phyloP scores from a whole-genome alignment of 495 filamentous ascomycete species.

The Trichoderma gamsii region DNA sequence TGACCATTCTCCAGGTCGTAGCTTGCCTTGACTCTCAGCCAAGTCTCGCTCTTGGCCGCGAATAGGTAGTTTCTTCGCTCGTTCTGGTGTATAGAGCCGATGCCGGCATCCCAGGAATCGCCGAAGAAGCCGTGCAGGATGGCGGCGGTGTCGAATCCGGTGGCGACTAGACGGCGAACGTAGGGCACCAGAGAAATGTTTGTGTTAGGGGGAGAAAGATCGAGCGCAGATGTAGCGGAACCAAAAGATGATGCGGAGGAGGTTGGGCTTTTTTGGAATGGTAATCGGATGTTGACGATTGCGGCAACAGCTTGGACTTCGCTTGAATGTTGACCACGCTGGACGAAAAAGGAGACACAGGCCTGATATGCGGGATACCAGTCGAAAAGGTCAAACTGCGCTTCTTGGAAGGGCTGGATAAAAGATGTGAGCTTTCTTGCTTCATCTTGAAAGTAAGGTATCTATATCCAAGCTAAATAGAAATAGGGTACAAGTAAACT shows the following conservation, averaged over 20 bases:
- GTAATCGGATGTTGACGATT: slow-evolving; percentile 79
- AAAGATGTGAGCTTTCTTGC: neutral
- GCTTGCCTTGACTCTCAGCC: slow-evolving; percentile 77
- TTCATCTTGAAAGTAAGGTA: too few species aligned
- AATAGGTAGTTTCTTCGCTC: slow-evolving; percentile 94
- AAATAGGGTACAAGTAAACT: neutral
- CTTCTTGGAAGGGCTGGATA: slow-evolving; percentile 32
- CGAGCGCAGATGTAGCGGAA: slow-evolving; percentile 16
- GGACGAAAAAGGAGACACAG: slow-evolving; percentile 89
- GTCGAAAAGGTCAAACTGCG: slow-evolving; percentile 74
- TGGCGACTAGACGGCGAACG: slow-evolving; percentile 82
- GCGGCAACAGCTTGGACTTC: slow-evolving; percentile 84
- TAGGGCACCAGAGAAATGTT: slow-evolving; percentile 63
- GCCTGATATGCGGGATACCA: slow-evolving; percentile 92
- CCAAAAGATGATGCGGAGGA: neutral
- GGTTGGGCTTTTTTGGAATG: slow-evolving; percentile 50
- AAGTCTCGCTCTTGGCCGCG: slow-evolving; percentile 84
- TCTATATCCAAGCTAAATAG: neutral
- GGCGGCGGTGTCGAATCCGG: slow-evolving; percentile 78
- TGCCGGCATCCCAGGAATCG: slow-evolving; percentile 74
- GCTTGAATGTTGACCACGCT: slow-evolving; percentile 79
- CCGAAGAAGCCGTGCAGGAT: slow-evolving; percentile 93
- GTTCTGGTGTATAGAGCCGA: slow-evolving; percentile 78
- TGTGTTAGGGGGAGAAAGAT: slow-evolving; percentile 25
- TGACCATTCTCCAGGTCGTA: slow-evolving; percentile 82